Evolutionary conservation across 148 eudicot genomes (phyloP), one percentile per base, ranked within the genome.

Genomic region (Tetragonia tetragonoides): DNA sequence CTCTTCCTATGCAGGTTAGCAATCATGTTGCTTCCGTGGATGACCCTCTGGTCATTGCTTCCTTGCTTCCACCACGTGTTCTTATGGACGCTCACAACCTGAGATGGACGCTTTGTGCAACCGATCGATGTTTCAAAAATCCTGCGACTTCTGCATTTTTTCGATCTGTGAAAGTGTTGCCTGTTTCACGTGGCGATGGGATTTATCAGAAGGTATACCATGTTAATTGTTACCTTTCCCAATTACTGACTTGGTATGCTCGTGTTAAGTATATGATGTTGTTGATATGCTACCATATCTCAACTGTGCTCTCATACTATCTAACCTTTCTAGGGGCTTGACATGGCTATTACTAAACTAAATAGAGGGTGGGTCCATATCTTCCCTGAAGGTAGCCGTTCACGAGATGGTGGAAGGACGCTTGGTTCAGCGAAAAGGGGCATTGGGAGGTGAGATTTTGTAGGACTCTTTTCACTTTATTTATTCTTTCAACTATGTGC

Each of bases 361-460:
- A 94, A 94, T 69, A 83, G 73, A 24, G 98, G 98, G 21, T 94
- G 98, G 98, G 97, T 94, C 73, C 98, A 94, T 82, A 92, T 94
- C 84, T 94, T 94, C 78, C 98, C 98, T 57, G 98, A 94, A 87
- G 98, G 98, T 37, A 90, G 92, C 70, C 98, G 95, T 53, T 94
- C 98, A 77, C 89, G 93, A 62, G 93, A 94, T 87, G 98, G 98
- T 80, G 98, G 98, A 51, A 90, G 77, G 75, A 92, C 97, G 37
- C 74, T 94, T 71, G 91, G 95, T 10, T 81, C 90, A 51, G 89
- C 89, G 76, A 94, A 92, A 79, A 88, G 91, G 81, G 98, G 98
- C 62, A 85, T 90, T 68, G 97, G 90, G 49, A 89, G 98, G 98
- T 94, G 38, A 83, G 84, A 66, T 53, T n/a, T 56, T 51, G 28